A percentile compares a stretch with the other conserved stretches of the same genome.
These are phyloP conservation scores for Russula brevipes DNA, from an alignment of 768 basidiomycete species.

Conservation along the genomic window DNA sequence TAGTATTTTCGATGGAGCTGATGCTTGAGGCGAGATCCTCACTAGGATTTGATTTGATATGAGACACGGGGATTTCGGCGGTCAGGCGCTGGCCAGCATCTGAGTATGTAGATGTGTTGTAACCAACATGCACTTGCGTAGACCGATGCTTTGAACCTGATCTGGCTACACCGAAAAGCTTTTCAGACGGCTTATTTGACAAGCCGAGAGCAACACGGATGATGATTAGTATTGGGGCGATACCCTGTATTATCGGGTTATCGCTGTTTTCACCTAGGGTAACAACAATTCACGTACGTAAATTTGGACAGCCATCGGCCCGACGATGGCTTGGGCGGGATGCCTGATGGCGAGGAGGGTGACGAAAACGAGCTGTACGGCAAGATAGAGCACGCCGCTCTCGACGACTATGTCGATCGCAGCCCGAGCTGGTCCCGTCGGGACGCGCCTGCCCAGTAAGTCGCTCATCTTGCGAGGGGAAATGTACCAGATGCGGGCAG, in stretches of 20 bases:
- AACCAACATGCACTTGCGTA: background rate
- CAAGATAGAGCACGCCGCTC: slow-evolving; percentile 38
- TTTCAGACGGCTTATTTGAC: background rate
- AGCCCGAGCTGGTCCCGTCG: background rate
- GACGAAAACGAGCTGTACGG: slow-evolving; percentile 39
- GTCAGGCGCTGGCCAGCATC: background rate
- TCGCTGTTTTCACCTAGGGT: background rate
- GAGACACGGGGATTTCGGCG: background rate
- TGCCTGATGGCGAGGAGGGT: slow-evolving; percentile 34
- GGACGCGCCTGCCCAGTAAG: background rate
- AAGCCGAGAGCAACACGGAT: slow-evolving; percentile 16
- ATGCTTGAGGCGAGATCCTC: background rate
- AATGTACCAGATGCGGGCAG: slow-evolving; percentile 36
- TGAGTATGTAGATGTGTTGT: background rate
- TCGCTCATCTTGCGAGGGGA: slow-evolving; percentile 22
- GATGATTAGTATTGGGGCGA: slow-evolving; percentile 12
- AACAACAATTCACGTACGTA: slow-evolving; percentile 32
- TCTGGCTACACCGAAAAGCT: background rate
- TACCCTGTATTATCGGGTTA: slow-evolving; percentile 5
- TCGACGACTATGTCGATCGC: slow-evolving; percentile 38
- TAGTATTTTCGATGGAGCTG: background rate
- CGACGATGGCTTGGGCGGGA: slow-evolving; percentile 37
- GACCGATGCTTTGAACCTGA: background rate
- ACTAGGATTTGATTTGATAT: background rate
- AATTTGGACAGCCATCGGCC: slow-evolving; percentile 37